Base-by-base conservation (phyloP, 2,329 filamentous ascomycete species). In the Ascocoryne sarcoides region DNA sequence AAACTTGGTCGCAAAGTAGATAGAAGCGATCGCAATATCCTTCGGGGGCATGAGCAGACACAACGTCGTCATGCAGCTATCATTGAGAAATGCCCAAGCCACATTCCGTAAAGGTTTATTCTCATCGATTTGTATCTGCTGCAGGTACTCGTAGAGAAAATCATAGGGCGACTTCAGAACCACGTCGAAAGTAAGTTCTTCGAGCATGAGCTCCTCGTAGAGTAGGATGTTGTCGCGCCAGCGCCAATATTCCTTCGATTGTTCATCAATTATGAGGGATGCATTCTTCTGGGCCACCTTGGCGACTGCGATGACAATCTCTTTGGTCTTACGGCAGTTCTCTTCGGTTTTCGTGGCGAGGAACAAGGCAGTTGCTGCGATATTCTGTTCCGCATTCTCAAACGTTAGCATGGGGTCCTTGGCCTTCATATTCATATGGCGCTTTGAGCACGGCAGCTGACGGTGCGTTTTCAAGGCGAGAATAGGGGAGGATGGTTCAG, bases 291-390 rank as follows among this genome's bases (percentile, higher is more conserved):
- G 88, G 19, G 90, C 92, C 15, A 95, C 87, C 50, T 90, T 86
- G 45, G 88, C 92, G 54, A 94, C 92, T 1, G 89, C 86, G 21
- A 95, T 82, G 50, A 98, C 90, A 45, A 98, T 73, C 50, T 95
- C 88, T 56, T 87, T 93, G 53, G 95, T 95, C 64, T 95, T 95
- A 36, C 90, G 82, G 58, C 88, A 93, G 59, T 93, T 95, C 60
- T 98, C 92, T 59, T 98, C 90, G 15, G 93, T 90, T 62, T 98
- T 98, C 52, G 93, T 95, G 7, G 92, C 90, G 8, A 98, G 74
- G 54, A 96, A 98, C 2, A 98, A 71, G 2, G 88, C 77, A 1
- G 89, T 95, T 0, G 89, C 92, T 9, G 89, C 92, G 44, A 94
- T 86, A 54, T 82, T 82, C 79, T 83, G 56, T 48, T 49, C 42